Evolutionary conservation across 2,329 filamentous ascomycete genomes (phyloP), one percentile per base, ranked within the genome.

Genomic region (Chalaropsis thielavioides): DNA sequence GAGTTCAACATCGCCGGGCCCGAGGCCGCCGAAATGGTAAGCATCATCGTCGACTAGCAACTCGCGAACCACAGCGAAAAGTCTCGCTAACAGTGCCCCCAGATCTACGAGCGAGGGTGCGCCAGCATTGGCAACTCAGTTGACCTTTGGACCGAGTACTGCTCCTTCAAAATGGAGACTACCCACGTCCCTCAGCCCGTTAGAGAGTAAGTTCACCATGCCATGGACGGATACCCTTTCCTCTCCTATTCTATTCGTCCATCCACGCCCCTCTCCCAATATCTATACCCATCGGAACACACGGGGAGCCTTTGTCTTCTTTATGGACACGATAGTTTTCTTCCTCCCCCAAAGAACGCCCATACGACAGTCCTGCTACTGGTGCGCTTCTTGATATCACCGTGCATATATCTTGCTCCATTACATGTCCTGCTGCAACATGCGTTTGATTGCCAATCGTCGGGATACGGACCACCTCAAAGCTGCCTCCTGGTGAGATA

Each of bases 1-100:
- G 94, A 99, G 73, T 99, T 99, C 77, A 91, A 91, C 62, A 96
- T 99, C 69, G 91, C 91, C 3, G 94, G 94, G 19, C 95, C 94
- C 4, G 94, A 99, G 78, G 92, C 92, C 54, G 94, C 94, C 64
- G 94, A 97, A 75, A 95, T 96, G 88, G 91, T 96, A 75, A 41
- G 68, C 41, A 22, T 15, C 2, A 31, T 15, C 27, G 2, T 27
- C 5, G 13, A 38, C 1, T 17, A 15, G 54, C 3, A 8, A 8
- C 1, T 17, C 24, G 54, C 3, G 15, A 8, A 38, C 35, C 35
- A 58, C 24, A 38, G 2, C 1, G 5, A 19, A 35, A 38, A 43
- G 49, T 46, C 24, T 6, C 41, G n/a, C 40, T 64, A 27, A 62
- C n/a, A 60, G 44, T 35, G 6, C 2, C n/a, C 24, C 10, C 70